phyloP scores from a whole-genome alignment of 805 yeast species.

The Zygotorulaspora chibaensis region DNA sequence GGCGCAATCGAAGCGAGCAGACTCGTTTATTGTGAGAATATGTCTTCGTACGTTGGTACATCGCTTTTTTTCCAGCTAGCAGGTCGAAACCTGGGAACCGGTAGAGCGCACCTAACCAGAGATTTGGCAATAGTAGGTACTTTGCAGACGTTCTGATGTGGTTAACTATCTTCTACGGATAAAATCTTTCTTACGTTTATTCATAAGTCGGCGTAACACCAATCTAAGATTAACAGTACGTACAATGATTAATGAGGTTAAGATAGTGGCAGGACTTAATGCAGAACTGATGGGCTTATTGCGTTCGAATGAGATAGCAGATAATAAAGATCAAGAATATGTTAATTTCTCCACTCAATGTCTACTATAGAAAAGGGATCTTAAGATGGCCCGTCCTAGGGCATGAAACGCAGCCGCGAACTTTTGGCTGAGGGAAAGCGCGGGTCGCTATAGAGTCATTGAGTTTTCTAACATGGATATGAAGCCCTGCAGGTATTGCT shows the following conservation, averaged over 20 bases:
- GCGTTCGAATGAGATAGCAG: too few relatives aligned
- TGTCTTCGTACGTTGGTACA: neutral
- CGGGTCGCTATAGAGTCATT: too few relatives aligned
- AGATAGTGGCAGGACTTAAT: neutral
- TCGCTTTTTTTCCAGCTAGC: neutral
- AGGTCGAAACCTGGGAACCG: neutral
- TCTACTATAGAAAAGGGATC: too few relatives aligned
- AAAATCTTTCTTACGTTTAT: neutral
- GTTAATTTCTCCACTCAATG: too few relatives aligned
- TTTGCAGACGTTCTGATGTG: neutral
- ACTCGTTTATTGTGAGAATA: neutral
- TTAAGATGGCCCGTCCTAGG: too few relatives aligned
- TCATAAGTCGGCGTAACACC: neutral
- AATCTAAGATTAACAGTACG: slow-evolving; percentile 1
- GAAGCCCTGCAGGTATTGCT: too few relatives aligned
- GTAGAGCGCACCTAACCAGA: neutral
- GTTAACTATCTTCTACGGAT: too few relatives aligned
- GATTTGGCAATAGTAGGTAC: neutral
- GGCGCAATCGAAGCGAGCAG: neutral
- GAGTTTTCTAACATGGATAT: too few relatives aligned
- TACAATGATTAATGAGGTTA: neutral
- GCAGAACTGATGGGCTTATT: too few relatives aligned
- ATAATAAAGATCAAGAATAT: too few relatives aligned
- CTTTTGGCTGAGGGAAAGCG: too few relatives aligned
- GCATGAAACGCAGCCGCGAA: too few relatives aligned